Evolutionary conservation across 192 early-diverging fungal species (phyloP).

Genomic region (Chytriomyces confervae): DNA sequence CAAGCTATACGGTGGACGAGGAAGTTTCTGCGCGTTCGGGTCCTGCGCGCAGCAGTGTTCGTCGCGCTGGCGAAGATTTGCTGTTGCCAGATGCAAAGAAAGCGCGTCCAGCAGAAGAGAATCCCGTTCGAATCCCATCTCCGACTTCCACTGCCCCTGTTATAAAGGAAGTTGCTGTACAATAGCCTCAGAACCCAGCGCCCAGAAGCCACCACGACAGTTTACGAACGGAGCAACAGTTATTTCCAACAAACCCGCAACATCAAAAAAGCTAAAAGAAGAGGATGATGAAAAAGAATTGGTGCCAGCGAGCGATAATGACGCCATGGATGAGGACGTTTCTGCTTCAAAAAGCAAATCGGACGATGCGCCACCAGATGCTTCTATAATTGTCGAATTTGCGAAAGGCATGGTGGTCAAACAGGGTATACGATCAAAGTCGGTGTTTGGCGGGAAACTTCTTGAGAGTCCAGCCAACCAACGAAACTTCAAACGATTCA

Average conservation of each 20-base stretch:
- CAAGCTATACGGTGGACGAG: constrained; percentile 4
- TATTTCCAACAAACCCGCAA: not conserved
- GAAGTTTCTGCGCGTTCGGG: not conserved
- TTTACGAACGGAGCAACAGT: constrained; percentile 8
- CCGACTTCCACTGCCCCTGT: not conserved
- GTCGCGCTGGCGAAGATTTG: too few species aligned
- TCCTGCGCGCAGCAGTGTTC: not conserved
- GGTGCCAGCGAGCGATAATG: not conserved
- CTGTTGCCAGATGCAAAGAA: not conserved
- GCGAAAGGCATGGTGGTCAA: constrained; percentile 5
- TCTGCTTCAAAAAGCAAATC: not conserved
- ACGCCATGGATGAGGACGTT: not conserved
- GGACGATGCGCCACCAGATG: not conserved
- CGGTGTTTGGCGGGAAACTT: not conserved
- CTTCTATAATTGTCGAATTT: not conserved
- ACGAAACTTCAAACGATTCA: constrained; percentile 8
- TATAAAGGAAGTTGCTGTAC: not conserved
- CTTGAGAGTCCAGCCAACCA: not conserved
- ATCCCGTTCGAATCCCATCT: not conserved
- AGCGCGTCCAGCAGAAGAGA: not conserved
- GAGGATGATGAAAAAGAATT: not conserved
- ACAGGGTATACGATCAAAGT: not conserved
- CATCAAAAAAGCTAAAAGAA: not conserved
- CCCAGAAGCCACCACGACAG: not conserved
- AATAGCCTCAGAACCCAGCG: not conserved